Conservation (phyloP, 1,139 yeast genomes). For the Suhomyces bolitotheri region DNA sequence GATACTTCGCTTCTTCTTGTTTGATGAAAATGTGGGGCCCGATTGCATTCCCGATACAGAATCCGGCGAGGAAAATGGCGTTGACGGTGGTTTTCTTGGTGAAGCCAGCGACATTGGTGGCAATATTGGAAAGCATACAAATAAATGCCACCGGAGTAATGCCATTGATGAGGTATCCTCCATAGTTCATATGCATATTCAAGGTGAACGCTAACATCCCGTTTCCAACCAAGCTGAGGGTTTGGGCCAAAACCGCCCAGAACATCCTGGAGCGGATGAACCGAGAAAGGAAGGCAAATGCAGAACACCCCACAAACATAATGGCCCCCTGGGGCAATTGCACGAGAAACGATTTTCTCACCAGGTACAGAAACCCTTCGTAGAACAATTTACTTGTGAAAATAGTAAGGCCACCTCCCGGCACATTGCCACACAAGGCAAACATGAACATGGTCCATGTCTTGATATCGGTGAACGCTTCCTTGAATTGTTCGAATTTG, state of each 20-base stretch:
- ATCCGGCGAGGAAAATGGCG: conserved; percentile 60
- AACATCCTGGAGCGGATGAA: conserved; percentile 29
- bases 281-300: conserved; percentile 17
- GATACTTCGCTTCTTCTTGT: conserved; percentile 53
- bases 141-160: conserved; percentile 45
- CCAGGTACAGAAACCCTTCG: conserved; percentile 45
- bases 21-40: conserved; percentile 70
- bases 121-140: conserved; percentile 47
- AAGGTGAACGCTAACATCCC: conserved; percentile 51
- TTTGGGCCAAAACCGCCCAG: conserved; percentile 44
- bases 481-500: conserved; percentile 54
- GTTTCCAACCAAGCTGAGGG: conserved; percentile 37
- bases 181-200: conserved; percentile 12
- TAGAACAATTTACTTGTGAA: conserved; percentile 49
- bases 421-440: conserved; percentile 44
- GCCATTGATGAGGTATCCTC: conserved; percentile 15
- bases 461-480: conserved; percentile 50
- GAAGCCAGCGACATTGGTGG: conserved; percentile 68
- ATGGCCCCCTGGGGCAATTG: conserved; percentile 42
- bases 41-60: conserved; percentile 65
- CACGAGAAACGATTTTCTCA: conserved; percentile 35
- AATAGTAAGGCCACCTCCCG: conserved; percentile 55
- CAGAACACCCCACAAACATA: conserved; percentile 44
- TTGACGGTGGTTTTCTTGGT: conserved; percentile 64
- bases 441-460: conserved; percentile 45